Base-by-base conservation (phyloP, 306 rosid species). In the Canavalia ensiformis region DNA sequence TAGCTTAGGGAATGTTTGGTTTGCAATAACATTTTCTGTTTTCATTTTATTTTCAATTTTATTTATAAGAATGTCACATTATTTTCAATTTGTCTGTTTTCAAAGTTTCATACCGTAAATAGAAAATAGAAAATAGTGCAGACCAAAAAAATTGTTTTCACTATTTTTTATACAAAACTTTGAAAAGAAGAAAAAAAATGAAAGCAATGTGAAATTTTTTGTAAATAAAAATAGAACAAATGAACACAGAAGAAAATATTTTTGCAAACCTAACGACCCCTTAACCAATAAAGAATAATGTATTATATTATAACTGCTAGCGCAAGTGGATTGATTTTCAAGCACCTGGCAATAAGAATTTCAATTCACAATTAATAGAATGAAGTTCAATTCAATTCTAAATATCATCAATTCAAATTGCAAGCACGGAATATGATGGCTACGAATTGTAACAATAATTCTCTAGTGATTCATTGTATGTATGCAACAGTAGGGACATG, bases 291-390 rank as follows among this genome's bases (percentile, higher is more conserved):
- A 11, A 11, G 7, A 54, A 58, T 18, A 49, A 60, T 39, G 65
- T 31, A 37, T 64, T 12, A 52, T 8, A 29, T 3, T 66, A 42
- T 12, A 73, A 42, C 25, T 55, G 39, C 57, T 34, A 47, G 12
- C 1, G 41, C 37, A 58, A 68, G 45, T 13, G 76, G 57, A 73
- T 46, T 30, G 59, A 55, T 52, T 63, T 62, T 42, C 52, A 79
- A 35, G 65, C 45, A 41, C 50, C 9, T n/a, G 51, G 8, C 42
- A 74, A 34, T 45, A 69, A 35, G 50, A 75, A 39, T 33, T 71
- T 9, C 9, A 72, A 70, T 72, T 34, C 54, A 33, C 33, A 74
- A 56, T 18, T 25, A 30, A 50, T 25, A 31, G 13, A n/a, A 13
- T 6, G 9, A 70, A 59, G 6, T 47, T 67, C 56, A 58, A 54